These are phyloP conservation scores for Apiotrichum laibachii DNA, from an alignment of 1,284 basidiomycete species.

Conservation along the genomic window DNA sequence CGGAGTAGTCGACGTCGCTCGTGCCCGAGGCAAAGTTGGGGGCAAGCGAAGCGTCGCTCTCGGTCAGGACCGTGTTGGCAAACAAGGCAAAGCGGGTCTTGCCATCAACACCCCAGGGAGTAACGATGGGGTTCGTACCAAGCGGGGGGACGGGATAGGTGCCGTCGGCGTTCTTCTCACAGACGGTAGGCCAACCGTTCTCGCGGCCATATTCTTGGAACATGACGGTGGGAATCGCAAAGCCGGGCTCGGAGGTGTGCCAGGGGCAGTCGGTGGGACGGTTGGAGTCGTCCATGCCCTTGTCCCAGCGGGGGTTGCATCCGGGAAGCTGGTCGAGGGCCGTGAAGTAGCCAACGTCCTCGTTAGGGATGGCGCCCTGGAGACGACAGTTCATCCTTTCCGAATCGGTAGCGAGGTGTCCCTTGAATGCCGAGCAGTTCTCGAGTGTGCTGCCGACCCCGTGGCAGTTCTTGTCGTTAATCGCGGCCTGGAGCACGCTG, in stretches of 20 bases:
- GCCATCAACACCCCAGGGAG: background rate
- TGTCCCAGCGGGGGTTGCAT: conserved; percentile 19
- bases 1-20: background rate
- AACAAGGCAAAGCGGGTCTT: background rate
- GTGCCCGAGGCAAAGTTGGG: background rate
- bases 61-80: background rate
- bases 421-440: background rate
- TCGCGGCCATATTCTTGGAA: background rate
- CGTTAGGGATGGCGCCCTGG: conserved; percentile 18
- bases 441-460: conserved; percentile 5
- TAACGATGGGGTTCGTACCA: background rate
- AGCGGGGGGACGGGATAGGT: background rate
- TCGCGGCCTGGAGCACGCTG: background rate
- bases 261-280: conserved; percentile 8
- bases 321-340: conserved; percentile 15
- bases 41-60: background rate
- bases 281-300: background rate
- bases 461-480: conserved; percentile 12
- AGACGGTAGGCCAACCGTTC: conserved; percentile 2
- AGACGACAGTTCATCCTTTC: conserved; percentile 6
- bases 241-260: conserved; percentile 2
- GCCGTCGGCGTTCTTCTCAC: background rate
- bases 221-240: conserved; percentile 5
- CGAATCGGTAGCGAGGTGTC: conserved; percentile 5
- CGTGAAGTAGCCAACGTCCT: conserved; percentile 12